Conservation (phyloP, 2,329 filamentous ascomycete genomes). For the Ascochyta koolunga region DNA sequence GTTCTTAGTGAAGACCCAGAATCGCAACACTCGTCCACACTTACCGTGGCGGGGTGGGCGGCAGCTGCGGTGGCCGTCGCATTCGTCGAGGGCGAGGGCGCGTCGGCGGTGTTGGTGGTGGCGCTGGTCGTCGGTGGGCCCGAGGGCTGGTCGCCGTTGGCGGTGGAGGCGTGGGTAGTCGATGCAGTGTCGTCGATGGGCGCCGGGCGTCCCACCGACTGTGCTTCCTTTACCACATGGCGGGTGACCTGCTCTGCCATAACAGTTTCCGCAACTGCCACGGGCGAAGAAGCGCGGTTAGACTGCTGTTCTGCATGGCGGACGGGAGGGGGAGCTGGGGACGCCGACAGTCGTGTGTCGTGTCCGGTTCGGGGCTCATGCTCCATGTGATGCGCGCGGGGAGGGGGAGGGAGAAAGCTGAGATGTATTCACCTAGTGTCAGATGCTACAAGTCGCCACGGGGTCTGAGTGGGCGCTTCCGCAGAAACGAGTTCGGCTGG, state of each 20-base stretch:
- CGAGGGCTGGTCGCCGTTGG: constrained; percentile 53
- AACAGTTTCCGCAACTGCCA: constrained; percentile 64
- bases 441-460: constrained; percentile 49
- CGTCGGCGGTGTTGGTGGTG: constrained; percentile 12
- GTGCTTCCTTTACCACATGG: constrained; percentile 74
- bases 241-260: constrained; percentile 74
- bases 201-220: constrained; percentile 68
- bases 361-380: constrained; percentile 26
- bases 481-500: constrained; percentile 43
- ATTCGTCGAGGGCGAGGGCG: constrained; percentile 43
- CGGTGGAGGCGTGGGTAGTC: constrained; percentile 62
- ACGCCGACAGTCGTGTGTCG: constrained; percentile 27
- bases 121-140: constrained; percentile 43
- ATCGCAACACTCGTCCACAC: constrained; percentile 11
- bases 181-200: constrained; percentile 70
- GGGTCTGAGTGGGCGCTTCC: constrained; percentile 48
- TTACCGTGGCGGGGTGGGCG: constrained; percentile 30
- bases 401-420: constrained; percentile 28
- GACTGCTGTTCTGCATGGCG: constrained; percentile 38
- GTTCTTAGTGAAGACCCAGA: constrained; percentile 22
- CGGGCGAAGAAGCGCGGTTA: constrained; percentile 40
- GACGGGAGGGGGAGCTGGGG: constrained; percentile 17
- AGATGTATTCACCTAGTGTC: constrained; percentile 48
- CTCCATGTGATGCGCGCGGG: constrained; percentile 31
- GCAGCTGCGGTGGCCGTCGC: too few relatives aligned